Percentiles rank a stretch among this genome's conserved stretches.
Evolutionary conservation across 768 basidiomycete species (phyloP).

Genomic region (Dacryopinax primogenitus): DNA sequence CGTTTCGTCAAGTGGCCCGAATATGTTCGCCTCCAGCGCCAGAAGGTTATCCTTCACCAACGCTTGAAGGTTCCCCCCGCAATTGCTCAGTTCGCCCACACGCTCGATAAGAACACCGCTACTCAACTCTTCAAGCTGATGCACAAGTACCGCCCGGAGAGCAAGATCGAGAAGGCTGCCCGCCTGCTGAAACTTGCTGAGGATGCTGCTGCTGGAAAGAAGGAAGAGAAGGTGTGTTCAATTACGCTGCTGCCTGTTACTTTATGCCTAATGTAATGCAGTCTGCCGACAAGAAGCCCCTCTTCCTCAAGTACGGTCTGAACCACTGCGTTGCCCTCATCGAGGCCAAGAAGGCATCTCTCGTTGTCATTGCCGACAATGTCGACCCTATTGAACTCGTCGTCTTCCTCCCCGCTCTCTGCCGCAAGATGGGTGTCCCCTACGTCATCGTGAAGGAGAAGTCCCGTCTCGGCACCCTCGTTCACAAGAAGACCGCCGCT

Average conservation of each 20-base stretch:
- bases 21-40: slow-evolving; percentile 93
- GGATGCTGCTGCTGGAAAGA: slow-evolving; percentile 61
- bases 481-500: slow-evolving; percentile 96
- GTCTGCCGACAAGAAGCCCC: slow-evolving; percentile 83
- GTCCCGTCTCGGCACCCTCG: slow-evolving; percentile 93
- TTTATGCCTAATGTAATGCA: background rate
- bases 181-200: slow-evolving; percentile 70
- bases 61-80: slow-evolving; percentile 97
- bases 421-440: slow-evolving; percentile 98
- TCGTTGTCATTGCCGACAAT: slow-evolving; percentile 93
- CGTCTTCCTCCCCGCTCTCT: slow-evolving; percentile 93
- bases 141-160: slow-evolving; percentile 94
- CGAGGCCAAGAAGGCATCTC: slow-evolving; percentile 93
- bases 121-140: slow-evolving; percentile 95
- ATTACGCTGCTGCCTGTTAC: background rate
- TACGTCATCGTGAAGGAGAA: slow-evolving; percentile 98
- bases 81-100: slow-evolving; percentile 89
- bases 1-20: slow-evolving; percentile 99
- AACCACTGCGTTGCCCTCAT: slow-evolving; percentile 94
- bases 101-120: slow-evolving; percentile 98
- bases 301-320: slow-evolving; percentile 90
- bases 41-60: slow-evolving; percentile 96
- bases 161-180: slow-evolving; percentile 93
- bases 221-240: slow-evolving; percentile 31
- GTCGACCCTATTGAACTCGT: slow-evolving; percentile 99